These are phyloP conservation scores for Spencermartinsiella europaea DNA, from an alignment of 805 yeast genomes.

Conservation along the genomic window DNA sequence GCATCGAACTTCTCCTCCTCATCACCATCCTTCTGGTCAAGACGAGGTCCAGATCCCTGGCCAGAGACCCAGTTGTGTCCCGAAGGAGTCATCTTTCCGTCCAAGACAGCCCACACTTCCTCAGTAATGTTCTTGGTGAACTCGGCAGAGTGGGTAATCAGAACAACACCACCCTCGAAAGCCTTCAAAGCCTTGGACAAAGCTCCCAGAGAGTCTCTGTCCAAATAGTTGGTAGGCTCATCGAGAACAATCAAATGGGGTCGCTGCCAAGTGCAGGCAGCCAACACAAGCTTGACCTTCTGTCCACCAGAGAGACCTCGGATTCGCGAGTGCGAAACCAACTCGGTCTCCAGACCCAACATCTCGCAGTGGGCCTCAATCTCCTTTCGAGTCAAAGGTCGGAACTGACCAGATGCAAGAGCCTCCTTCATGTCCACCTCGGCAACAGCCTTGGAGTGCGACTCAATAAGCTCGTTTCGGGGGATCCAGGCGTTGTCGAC, in stretches of 20 bases:
- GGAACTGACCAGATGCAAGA: slow-evolving; percentile 99
- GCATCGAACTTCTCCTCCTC: slow-evolving; percentile 99
- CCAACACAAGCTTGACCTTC: slow-evolving; percentile 98
- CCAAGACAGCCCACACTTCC: slow-evolving; percentile 99
- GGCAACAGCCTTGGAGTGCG: slow-evolving; percentile 98
- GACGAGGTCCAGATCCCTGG: slow-evolving; percentile 99
- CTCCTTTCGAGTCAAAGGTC: slow-evolving; percentile 99
- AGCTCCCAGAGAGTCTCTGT: slow-evolving; percentile 99
- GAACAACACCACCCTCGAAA: slow-evolving; percentile 99
- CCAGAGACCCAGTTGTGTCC: slow-evolving; percentile 99
- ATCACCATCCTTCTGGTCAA: slow-evolving; percentile 89
- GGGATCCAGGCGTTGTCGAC: slow-evolving; percentile 99
- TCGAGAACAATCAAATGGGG: slow-evolving; percentile 99
- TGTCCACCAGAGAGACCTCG: slow-evolving; percentile 99
- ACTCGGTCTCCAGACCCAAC: slow-evolving; percentile 98
- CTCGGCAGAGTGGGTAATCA: slow-evolving; percentile 99
- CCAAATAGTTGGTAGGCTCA: slow-evolving; percentile 99
- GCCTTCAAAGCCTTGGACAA: slow-evolving; percentile 97
- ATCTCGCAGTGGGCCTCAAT: slow-evolving; percentile 97
- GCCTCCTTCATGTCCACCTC: slow-evolving; percentile 99
- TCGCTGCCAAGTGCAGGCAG: slow-evolving; percentile 99
- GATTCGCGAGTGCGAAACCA: slow-evolving; percentile 99
- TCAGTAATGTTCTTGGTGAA: slow-evolving; percentile 99
- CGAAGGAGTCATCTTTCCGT: slow-evolving; percentile 99
- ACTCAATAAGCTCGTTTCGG: slow-evolving; percentile 96